Base-by-base conservation (phyloP, 2,329 filamentous ascomycete species). In the Oidium heveae region DNA sequence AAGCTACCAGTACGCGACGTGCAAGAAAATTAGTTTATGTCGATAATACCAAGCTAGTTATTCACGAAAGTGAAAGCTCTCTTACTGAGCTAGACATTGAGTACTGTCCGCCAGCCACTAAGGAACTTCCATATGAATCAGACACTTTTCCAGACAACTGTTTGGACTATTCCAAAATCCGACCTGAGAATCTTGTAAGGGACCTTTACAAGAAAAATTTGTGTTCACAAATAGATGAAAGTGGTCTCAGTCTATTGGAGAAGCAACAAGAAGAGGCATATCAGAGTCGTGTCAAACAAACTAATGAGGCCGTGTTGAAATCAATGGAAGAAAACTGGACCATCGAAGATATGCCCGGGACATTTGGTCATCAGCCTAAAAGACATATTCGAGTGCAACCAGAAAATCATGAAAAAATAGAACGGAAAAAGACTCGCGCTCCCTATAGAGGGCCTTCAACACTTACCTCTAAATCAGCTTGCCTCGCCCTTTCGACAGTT, bases 51-150 rank as follows among this genome's bases (percentile, higher is more conserved):
- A 82, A 82, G 64, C 68, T 86, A n/a, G 74, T 80, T 53, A 70
- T 79, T 41, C 77, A 80, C 55, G 65, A 68, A n/a, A 69, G 73
- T 53, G 71, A 75, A 57, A 72, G 70, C 53, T 63, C 65, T 2
- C 61, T 69, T 15, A 70, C 74, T 28, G 78, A 84, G 47, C 79
- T 80, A 28, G 88, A 95, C 55, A 78, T 89, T 57, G 91, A 96
- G 71, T 94, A 94, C 66, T 87, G 86, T 65, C 86, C 89, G 6
- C 86, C 86, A 0, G 80, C 73, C 57, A 75, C 80, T 1, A 74
- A 74, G 59, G 73, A 78, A n/a, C 69, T 78, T 12, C 75, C 76
- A 0, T 84, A 85, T 62, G 72, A 82, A 60, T 83, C 81, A 20
- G 81, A 86, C 54, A 73, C 83, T 56, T 77, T 83, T 57, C 78